These are phyloP conservation scores for Kalanchoe fedtschenkoi DNA, from an alignment of 164 flowering plant genomes.

Conservation along the genomic window DNA sequence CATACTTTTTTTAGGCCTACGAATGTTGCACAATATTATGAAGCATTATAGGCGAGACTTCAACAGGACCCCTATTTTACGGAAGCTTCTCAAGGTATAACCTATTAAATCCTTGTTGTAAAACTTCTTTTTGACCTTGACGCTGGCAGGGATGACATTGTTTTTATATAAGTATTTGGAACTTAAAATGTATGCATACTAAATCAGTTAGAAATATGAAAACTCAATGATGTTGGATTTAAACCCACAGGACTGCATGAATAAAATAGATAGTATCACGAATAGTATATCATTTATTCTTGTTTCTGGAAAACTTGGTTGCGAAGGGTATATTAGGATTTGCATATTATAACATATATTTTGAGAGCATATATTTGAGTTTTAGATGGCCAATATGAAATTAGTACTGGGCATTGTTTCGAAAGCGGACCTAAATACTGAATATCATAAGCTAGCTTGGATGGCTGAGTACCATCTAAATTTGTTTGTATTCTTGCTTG, in stretches of 20 bases:
- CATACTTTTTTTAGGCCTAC: conserved; percentile 45
- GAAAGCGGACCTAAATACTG: neutral
- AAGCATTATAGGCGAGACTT: conserved; percentile 68
- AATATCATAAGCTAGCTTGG: neutral
- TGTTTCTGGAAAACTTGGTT: neutral
- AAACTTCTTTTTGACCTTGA: neutral
- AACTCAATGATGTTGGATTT: neutral
- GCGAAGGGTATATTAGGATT: neutral
- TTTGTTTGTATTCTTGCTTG: conserved; percentile 9
- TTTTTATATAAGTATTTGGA: neutral
- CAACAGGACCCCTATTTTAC: conserved; percentile 72
- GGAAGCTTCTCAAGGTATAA: conserved; percentile 88
- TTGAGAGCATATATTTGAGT: neutral
- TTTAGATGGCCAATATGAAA: neutral
- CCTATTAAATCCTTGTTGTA: neutral
- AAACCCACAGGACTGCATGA: neutral
- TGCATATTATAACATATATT: neutral
- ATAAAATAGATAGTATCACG: no score
- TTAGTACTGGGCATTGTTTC: no score
- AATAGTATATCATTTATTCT: no score
- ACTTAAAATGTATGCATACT: neutral
- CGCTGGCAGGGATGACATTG: neutral
- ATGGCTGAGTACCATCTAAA: neutral
- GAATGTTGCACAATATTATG: conserved; percentile 90
- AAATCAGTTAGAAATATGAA: neutral